Conservation (phyloP, 345 rosid species). For the Carallia pectinifolia region DNA sequence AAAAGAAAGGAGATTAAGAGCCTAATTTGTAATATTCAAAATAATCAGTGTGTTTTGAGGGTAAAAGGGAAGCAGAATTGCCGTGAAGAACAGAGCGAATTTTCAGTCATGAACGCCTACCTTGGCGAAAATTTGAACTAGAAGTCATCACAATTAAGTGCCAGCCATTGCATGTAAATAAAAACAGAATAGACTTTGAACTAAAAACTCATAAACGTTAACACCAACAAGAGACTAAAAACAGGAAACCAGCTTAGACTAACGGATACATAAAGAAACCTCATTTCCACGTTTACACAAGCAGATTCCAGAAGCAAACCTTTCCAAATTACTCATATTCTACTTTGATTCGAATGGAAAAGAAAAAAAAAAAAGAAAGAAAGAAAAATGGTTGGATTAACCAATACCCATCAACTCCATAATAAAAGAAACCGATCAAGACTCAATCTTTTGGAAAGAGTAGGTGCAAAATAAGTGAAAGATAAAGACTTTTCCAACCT, state of each 20-base stretch:
- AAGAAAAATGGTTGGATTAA: constrained; percentile 1
- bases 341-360: background rate
- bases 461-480: too few relatives aligned
- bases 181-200: background rate
- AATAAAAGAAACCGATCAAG: background rate
- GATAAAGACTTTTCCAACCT: constrained; percentile 39
- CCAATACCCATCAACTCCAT: background rate
- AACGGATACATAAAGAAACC: constrained; percentile 4
- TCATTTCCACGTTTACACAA: constrained; percentile 12
- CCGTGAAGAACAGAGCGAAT: too few relatives aligned
- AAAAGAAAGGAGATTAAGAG: background rate
- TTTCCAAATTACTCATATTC: background rate
- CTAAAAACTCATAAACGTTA: constrained; percentile 1
- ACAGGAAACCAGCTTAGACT: background rate
- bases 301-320: constrained; percentile 13
- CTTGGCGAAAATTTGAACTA: too few relatives aligned
- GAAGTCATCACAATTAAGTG: too few relatives aligned
- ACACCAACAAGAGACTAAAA: constrained; percentile 4
- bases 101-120: too few relatives aligned
- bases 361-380: background rate
- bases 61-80: too few relatives aligned
- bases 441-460: background rate
- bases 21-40: background rate
- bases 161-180: too few relatives aligned
- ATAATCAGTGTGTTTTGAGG: background rate